Percentiles rank a stretch among this genome's conserved stretches.
Evolutionary conservation across 805 yeast species (phyloP).

Genomic region (Dipodascopsis uninucleata): DNA sequence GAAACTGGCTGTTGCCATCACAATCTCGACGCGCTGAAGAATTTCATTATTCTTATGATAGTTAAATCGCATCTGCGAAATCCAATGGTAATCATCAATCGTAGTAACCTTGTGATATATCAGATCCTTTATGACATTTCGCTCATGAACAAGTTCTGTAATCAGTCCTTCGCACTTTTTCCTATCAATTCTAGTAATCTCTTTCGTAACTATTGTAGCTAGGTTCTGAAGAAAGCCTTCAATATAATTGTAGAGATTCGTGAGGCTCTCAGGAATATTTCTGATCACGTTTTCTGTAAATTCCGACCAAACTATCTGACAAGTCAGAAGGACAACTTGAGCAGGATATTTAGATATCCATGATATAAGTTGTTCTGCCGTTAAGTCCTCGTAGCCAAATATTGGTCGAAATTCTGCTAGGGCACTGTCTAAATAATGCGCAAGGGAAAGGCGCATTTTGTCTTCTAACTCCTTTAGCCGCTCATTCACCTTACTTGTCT

Average conservation of each 20-base stretch:
- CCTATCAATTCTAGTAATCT: conserved; percentile 36
- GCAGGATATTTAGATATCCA: conserved; percentile 47
- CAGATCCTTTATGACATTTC: conserved; percentile 39
- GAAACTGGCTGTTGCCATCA: conserved; percentile 51
- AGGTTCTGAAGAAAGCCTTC: conserved; percentile 32
- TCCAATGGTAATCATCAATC: conserved; percentile 45
- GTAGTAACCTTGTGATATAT: conserved; percentile 14
- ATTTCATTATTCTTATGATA: conserved; percentile 26
- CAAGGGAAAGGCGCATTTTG: conserved; percentile 49
- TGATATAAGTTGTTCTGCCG: conserved; percentile 26
- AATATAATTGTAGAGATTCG: conserved; percentile 3
- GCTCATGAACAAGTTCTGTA: conserved; percentile 63
- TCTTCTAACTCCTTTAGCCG: conserved; percentile 62
- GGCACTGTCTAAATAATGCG: conserved; percentile 37
- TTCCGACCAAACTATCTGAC: conserved; percentile 57
- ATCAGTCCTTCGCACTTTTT: conserved; percentile 57
- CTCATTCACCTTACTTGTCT: conserved; percentile 48
- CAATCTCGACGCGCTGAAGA: conserved; percentile 37
- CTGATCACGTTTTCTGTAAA: conserved; percentile 36
- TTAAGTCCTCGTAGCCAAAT: conserved; percentile 18
- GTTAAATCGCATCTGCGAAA: conserved; percentile 50
- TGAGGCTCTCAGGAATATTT: conserved; percentile 1
- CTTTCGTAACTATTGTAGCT: conserved; percentile 36
- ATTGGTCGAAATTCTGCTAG: conserved; percentile 29
- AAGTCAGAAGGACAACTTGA: conserved; percentile 54